phyloP scores from a whole-genome alignment of 805 yeast species.

The Yarrowia deformans region DNA sequence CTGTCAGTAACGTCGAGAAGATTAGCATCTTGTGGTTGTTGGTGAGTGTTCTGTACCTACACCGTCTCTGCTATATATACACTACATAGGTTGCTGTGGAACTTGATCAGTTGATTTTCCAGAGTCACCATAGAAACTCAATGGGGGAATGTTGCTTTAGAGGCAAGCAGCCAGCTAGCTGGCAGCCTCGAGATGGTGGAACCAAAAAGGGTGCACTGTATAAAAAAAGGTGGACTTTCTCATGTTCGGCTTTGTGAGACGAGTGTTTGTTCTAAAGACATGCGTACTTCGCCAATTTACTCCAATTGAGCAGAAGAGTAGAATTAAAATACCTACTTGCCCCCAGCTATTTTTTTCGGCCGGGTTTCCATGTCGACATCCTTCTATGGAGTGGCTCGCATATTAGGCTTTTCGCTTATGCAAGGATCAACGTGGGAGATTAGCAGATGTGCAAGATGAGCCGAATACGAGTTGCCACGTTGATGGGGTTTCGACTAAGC shows the following conservation, averaged over 20 bases:
- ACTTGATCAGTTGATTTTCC: background rate
- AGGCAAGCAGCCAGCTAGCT: background rate
- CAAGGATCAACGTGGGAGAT: constrained; percentile 9
- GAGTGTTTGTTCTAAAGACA: background rate
- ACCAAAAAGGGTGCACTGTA: background rate
- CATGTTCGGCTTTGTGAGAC: background rate
- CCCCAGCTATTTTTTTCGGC: background rate
- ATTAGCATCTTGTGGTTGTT: background rate
- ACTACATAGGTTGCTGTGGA: background rate
- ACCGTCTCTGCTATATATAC: background rate
- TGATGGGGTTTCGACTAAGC: background rate
- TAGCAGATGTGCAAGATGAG: constrained; percentile 1
- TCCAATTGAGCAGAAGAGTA: background rate
- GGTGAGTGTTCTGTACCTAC: background rate
- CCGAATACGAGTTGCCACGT: background rate
- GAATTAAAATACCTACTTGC: background rate
- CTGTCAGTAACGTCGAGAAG: constrained; percentile 2
- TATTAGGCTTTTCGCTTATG: background rate
- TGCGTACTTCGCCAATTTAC: background rate
- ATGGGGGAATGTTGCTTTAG: constrained; percentile 11
- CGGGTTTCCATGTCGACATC: background rate
- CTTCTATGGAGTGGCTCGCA: background rate
- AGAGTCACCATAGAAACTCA: background rate
- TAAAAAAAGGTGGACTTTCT: too few relatives aligned
- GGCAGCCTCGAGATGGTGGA: background rate